These are phyloP conservation scores for Cicer arietinum DNA, from an alignment of 306 rosid species.

Conservation along the genomic window DNA sequence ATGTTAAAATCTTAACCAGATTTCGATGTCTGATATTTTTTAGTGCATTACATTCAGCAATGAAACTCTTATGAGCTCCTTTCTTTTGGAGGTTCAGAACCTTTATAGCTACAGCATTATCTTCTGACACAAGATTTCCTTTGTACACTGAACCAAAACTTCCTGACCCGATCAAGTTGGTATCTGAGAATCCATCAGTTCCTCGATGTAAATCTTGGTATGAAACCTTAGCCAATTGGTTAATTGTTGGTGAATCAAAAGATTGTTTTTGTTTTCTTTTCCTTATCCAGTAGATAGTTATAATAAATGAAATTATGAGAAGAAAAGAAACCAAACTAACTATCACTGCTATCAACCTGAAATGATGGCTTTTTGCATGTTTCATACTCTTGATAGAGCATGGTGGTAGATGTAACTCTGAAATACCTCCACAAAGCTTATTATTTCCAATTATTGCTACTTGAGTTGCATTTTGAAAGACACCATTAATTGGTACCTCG, in stretches of 20 bases:
- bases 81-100: conserved; percentile 44
- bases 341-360: conserved; percentile 2
- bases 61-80: conserved; percentile 45
- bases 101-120: conserved; percentile 41
- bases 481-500: conserved; percentile 50
- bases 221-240: conserved; percentile 25
- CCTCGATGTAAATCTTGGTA: conserved; percentile 31
- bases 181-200: conserved; percentile 33
- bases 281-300: conserved; percentile 4
- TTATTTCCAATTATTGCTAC: conserved; percentile 24
- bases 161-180: conserved; percentile 38
- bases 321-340: conserved; percentile 33
- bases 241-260: neutral
- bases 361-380: conserved; percentile 7
- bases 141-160: conserved; percentile 37
- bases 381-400: conserved; percentile 22
- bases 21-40: conserved; percentile 44
- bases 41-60: conserved; percentile 35
- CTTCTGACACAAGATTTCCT: conserved; percentile 40
- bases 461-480: conserved; percentile 38
- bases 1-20: conserved; percentile 42
- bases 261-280: neutral
- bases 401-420: conserved; percentile 30
- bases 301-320: neutral
- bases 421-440: conserved; percentile 45